These are phyloP conservation scores for Jackrogersella multiformis DNA, from an alignment of 495 filamentous ascomycete genomes.

Conservation along the genomic window DNA sequence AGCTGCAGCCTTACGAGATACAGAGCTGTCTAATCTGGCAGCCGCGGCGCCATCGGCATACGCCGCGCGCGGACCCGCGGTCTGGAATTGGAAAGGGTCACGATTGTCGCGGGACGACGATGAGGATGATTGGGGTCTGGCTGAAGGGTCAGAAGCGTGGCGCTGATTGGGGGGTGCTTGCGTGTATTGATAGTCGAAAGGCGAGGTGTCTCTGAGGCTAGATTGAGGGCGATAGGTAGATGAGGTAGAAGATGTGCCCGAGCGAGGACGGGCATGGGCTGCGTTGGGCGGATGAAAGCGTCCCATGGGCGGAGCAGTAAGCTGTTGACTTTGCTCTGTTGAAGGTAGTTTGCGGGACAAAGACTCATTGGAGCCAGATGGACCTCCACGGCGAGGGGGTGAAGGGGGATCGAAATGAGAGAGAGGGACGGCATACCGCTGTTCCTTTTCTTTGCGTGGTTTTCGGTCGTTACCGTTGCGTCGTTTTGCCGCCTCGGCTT, in stretches of 20 bases:
- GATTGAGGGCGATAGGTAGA: constrained; percentile 41
- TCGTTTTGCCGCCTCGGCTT: constrained; percentile 45
- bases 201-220: constrained; percentile 44
- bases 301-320: constrained; percentile 47
- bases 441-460: constrained; percentile 48
- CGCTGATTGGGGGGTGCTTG: constrained; percentile 41
- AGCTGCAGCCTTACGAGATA: constrained; percentile 23
- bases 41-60: constrained; percentile 38
- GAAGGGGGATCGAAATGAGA: constrained; percentile 49
- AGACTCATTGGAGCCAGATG: constrained; percentile 24
- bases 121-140: constrained; percentile 40
- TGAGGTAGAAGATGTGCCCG: constrained; percentile 44
- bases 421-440: constrained; percentile 54
- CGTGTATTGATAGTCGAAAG: constrained; percentile 57
- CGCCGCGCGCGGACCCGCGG: constrained; percentile 43
- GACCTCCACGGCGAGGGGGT: constrained; percentile 3
- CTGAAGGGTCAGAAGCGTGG: constrained; percentile 48
- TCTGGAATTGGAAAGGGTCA: constrained; percentile 57
- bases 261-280: constrained; percentile 45
- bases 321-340: constrained; percentile 30
- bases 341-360: constrained; percentile 29
- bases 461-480: constrained; percentile 31
- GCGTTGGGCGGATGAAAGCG: constrained; percentile 51
- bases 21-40: constrained; percentile 13
- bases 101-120: too few relatives aligned